Base-by-base conservation (phyloP, 2,329 filamentous ascomycete genomes). In the Rutstroemia sp. region DNA sequence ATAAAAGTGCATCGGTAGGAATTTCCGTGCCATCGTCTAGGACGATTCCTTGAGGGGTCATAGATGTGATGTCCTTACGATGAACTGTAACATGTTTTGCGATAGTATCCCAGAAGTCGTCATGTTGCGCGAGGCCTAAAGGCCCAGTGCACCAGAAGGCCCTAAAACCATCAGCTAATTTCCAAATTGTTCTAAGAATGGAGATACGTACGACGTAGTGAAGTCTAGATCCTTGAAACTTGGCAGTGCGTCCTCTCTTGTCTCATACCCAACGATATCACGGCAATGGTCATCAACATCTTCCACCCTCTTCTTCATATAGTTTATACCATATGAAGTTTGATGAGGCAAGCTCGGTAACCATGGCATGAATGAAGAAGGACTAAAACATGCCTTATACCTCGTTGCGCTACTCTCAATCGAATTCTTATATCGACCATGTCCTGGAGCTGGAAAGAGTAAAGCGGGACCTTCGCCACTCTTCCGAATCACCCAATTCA, bases 61-160 rank as follows among this genome's bases (percentile, higher is more conserved):
- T 14, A 2, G 38, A 41, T 6, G 5, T 41, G 38, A 41, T 41
- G 38, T 41, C 38, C n/a, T 41, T 14, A 3, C 38, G 38, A 17
- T 41, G 38, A 6, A 41, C n/a, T 14, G 12, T 14, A 4, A 41
- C 38, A 12, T 41, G 12, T 41, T 41, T 14, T n/a, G 65, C 61
- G 30, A 67, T 60, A 6, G 60, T 61, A 41, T 65, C 56, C 53
- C 61, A 67, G 57, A 68, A 67, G 51, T 67, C 64, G 19, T 59
- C 55, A 42, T 67, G 65, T 50, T 68, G 62, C 17, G 63, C 60
- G 23, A 65, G 61, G 42, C 66, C 66, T 17, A 62, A 63, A 4
- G 65, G 64, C 25, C 61, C 58, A 49, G 65, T 67, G 49, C 63
- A 62, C 65, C 64, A 67, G 39, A 67, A 66, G 14, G 51, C 42